These are phyloP conservation scores for Akanthomyces muscarius DNA, from an alignment of 2,329 filamentous ascomycete species.

Conservation along the genomic window DNA sequence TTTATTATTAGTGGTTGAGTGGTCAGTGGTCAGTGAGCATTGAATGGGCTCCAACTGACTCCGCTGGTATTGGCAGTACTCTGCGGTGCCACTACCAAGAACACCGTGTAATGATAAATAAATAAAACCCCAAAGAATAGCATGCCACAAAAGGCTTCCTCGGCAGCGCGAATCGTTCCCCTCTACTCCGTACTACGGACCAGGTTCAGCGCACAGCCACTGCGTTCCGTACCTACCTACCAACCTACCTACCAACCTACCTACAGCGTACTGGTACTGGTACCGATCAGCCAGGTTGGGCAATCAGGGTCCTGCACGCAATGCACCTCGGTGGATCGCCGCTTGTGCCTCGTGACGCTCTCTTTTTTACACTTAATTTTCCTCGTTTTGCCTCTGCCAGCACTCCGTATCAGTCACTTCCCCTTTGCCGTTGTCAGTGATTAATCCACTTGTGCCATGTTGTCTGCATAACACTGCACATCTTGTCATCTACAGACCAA, in stretches of 20 bases:
- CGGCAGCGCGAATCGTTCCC: neutral
- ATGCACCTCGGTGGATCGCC: constrained; percentile 4
- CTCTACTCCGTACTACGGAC: no score
- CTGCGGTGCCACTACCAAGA: neutral
- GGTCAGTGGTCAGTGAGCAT: no score
- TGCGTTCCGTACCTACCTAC: no score
- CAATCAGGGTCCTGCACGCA: constrained; percentile 2
- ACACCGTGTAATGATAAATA: neutral
- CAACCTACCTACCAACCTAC: no score
- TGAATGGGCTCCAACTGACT: no score
- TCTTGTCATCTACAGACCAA: neutral
- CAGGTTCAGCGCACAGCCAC: no score
- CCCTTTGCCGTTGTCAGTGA: neutral
- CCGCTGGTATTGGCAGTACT: neutral
- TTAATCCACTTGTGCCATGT: neutral
- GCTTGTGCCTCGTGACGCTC: neutral
- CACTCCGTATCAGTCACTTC: neutral
- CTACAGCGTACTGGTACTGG: no score
- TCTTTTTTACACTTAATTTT: neutral
- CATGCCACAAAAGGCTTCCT: neutral
- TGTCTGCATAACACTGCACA: neutral
- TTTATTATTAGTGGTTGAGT: no score
- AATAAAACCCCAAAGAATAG: neutral
- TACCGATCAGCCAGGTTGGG: no score
- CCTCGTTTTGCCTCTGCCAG: neutral